Base-by-base conservation (phyloP, 192 early-diverging fungal species). In the Gaertneriomyces sp. region DNA sequence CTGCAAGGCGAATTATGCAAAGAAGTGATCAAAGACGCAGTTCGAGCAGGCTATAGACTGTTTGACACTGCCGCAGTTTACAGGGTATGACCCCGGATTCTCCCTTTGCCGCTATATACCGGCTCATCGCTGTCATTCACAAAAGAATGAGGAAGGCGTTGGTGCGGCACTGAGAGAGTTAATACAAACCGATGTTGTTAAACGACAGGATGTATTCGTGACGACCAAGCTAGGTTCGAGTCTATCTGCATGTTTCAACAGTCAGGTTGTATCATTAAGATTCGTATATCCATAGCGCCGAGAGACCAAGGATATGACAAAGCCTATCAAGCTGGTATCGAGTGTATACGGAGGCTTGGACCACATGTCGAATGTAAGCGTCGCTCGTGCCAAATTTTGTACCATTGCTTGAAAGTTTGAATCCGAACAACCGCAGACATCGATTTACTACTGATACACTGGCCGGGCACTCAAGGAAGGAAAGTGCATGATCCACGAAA, bases 201-300 rank as follows among this genome's bases (percentile, higher is more conserved):
- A 42, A 2, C 56, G 75, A n/a, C 17, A 70, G 16, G 63, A 75
- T 2, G 19, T 79, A 16, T 79, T 79, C 47, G 55, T 79, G n/a
- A 76, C 78, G 2, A 74, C 74, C 19, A 79, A 79, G 41, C 67
- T 79, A 16, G 33, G 65, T 67, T 6, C n/a, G 51, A 51, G 47
- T 51, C 6, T 52, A 17, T 4, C n/a, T 42, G 55, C 14, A 5
- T 57, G 10, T 57, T 9, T 12, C 14, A 8, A 14, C 20, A 17
- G 49, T 17, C n/a, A 6, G 49, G 49, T n/a, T 4, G 5, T 5
- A 51, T 17, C 4, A 51, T 51, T 51, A 20, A 4, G n/a, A 14
- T 57, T 57, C 38, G n/a, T 16, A 17, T 49, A 17, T 6, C 14
- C 14, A 5, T 43, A 63, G 69, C 75, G 7, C 75, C 75, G 11